A percentile compares a stretch with the other conserved stretches of the same genome.
phyloP scores from a whole-genome alignment of 805 yeast genomes.

The Sugiyamaella marilandica region DNA sequence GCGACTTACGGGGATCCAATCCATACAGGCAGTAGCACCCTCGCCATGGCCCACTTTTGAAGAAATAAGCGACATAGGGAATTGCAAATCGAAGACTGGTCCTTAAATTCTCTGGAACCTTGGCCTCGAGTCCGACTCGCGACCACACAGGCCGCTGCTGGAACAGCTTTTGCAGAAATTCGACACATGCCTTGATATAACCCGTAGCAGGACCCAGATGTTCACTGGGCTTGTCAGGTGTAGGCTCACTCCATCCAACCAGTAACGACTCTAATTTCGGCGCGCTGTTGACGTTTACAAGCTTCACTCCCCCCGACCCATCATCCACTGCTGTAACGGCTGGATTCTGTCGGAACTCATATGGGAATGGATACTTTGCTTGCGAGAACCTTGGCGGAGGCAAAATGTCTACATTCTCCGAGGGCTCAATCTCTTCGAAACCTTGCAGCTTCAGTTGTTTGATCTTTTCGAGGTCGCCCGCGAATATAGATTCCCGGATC shows the following conservation, averaged over 20 bases:
- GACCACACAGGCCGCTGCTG: constrained; percentile 79
- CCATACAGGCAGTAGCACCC: constrained; percentile 78
- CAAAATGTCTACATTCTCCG: constrained; percentile 54
- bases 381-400: constrained; percentile 86
- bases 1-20: constrained; percentile 61
- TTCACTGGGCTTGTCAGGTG: constrained; percentile 29
- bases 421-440: constrained; percentile 24
- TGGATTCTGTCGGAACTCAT: constrained; percentile 73
- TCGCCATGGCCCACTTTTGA: constrained; percentile 92
- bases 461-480: constrained; percentile 41
- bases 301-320: constrained; percentile 39
- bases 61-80: constrained; percentile 78
- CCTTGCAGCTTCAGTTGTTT: constrained; percentile 30
- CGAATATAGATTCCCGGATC: constrained; percentile 38
- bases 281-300: constrained; percentile 31
- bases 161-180: constrained; percentile 44
- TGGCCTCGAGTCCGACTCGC: constrained; percentile 51
- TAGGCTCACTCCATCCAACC: constrained; percentile 32
- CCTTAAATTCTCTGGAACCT: constrained; percentile 30
- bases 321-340: constrained; percentile 48
- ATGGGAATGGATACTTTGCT: constrained; percentile 69
- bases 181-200: constrained; percentile 34
- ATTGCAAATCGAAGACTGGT: constrained; percentile 63
- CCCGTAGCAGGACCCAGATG: constrained; percentile 46
- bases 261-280: constrained; percentile 31